A percentile compares a stretch with the other conserved stretches of the same genome.
These are phyloP conservation scores for Microdochium trichocladiopsis DNA, from an alignment of 2,329 filamentous ascomycete genomes.

Conservation along the genomic window DNA sequence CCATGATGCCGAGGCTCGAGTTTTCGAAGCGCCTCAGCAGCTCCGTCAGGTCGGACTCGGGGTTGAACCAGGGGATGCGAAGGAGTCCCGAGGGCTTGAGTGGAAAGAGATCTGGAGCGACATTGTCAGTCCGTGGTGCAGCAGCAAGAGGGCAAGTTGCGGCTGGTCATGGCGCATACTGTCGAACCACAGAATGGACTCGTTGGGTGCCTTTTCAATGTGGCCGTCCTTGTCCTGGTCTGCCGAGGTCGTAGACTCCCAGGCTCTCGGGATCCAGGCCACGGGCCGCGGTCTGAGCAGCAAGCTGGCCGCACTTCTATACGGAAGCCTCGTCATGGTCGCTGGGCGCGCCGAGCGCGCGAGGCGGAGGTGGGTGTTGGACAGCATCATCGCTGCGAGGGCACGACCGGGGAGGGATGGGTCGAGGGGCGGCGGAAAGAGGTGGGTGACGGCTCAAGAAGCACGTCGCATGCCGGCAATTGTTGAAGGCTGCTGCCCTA, in stretches of 20 bases:
- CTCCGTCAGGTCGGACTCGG: slow-evolving; percentile 40
- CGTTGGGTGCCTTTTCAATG: slow-evolving; percentile 67
- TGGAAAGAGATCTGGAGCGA: slow-evolving; percentile 67
- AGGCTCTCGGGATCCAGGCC: slow-evolving; percentile 19
- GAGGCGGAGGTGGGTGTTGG: not conserved
- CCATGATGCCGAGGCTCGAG: slow-evolving; percentile 39
- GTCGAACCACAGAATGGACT: slow-evolving; percentile 85
- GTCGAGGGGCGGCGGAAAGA: not conserved
- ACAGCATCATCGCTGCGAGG: not conserved
- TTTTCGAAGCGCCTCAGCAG: slow-evolving; percentile 45
- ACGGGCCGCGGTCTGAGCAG: slow-evolving; percentile 6
- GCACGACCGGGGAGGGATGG: not conserved
- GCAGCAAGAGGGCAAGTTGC: not conserved
- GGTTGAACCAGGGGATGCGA: slow-evolving; percentile 35
- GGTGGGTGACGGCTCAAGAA: not conserved
- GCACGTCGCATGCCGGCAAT: not conserved
- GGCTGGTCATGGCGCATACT: slow-evolving; percentile 46
- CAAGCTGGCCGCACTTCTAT: slow-evolving; percentile 5
- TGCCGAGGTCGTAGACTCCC: slow-evolving; percentile 29
- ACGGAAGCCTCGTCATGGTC: slow-evolving; percentile 1
- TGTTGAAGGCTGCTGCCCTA: not conserved
- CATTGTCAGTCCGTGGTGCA: not conserved
- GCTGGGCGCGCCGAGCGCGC: not conserved
- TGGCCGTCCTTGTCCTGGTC: slow-evolving; percentile 69
- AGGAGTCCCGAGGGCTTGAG: slow-evolving; percentile 54